Evolutionary conservation across 2,329 filamentous ascomycete species (phyloP), one percentile per base, ranked within the genome.

Genomic region (Cytospora chrysosperma): DNA sequence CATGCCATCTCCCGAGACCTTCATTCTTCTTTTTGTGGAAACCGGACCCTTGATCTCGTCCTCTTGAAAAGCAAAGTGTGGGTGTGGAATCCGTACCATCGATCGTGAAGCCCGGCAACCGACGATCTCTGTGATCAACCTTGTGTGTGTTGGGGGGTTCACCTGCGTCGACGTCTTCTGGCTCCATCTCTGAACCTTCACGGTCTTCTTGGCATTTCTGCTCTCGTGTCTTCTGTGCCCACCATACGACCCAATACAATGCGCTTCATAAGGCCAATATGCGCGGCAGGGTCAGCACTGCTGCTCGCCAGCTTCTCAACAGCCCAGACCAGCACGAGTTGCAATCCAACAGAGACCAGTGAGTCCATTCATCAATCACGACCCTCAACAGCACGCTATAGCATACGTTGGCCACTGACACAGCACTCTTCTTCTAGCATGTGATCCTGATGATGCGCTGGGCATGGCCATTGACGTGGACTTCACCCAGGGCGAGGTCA

Each of bases 381-480:
- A 7, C 4, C 21, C 32, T 10, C 30, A 21, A 26, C 21, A 9
- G 1, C 37, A 47, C 19, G n/a, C n/a, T 30, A 24, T 30, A 40
- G 21, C 21, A 28, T 21, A n/a, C n/a, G n/a, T n/a, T n/a, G 56
- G 6, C 34, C 49, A 21, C 67, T 68, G 64, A 69, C 69, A 68
- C 60, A 68, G 63, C 59, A 27, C 68, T 71, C n/a, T n/a, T n/a
- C n/a, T 81, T 77, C 9, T 79, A 79, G 82, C 78, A 65, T 98
- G 94, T 72, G 85, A 90, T 7, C 75, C 91, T 59, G 81, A 97
- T 73, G 86, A 91, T 9, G 94, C 93, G 0, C 85, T 98, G 4
- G 93, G 92, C 63, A 91, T 87, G 80, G 85, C 90, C n/a, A 88
- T 93, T 70, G 83, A 86, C 67, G 88, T 95, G 76, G 92, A 97